Conservation (phyloP, 768 basidiomycete genomes). For the Fibroporia radiculosa region DNA sequence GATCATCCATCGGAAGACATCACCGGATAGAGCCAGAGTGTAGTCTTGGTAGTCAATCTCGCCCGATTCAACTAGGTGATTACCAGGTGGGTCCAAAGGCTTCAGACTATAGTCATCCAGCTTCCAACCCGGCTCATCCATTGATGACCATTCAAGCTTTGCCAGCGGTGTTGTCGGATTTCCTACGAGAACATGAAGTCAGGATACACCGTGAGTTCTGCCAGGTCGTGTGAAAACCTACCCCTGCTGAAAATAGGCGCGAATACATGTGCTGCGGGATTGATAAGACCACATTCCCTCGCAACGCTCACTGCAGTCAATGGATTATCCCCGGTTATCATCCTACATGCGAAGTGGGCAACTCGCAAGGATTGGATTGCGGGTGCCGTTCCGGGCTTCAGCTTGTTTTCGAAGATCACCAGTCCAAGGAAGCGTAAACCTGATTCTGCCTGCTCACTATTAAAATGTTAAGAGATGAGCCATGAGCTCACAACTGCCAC, state of each 20-base stretch:
- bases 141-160: slow-evolving; percentile 82
- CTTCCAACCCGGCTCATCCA: slow-evolving; percentile 80
- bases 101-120: slow-evolving; percentile 86
- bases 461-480: not conserved
- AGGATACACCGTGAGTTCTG: not conserved
- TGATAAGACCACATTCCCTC: slow-evolving; percentile 84
- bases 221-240: slow-evolving; percentile 15
- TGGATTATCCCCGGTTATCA: slow-evolving; percentile 98
- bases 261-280: slow-evolving; percentile 85
- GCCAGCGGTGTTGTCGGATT: slow-evolving; percentile 44
- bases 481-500: too few relatives aligned
- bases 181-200: slow-evolving; percentile 36
- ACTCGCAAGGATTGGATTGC: slow-evolving; percentile 83
- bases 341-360: slow-evolving; percentile 89
- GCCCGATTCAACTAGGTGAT: slow-evolving; percentile 61
- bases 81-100: slow-evolving; percentile 63
- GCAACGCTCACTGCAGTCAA: slow-evolving; percentile 96
- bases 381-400: slow-evolving; percentile 87
- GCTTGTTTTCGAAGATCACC: slow-evolving; percentile 96
- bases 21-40: slow-evolving; percentile 86
- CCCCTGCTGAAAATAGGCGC: slow-evolving; percentile 74
- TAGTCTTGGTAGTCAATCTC: slow-evolving; percentile 81
- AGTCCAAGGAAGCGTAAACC: slow-evolving; percentile 86
- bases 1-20: slow-evolving; percentile 98
- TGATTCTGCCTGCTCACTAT: slow-evolving; percentile 95